Evolutionary conservation across 495 filamentous ascomycete genomes (phyloP).

Genomic region (Collariella sp.): DNA sequence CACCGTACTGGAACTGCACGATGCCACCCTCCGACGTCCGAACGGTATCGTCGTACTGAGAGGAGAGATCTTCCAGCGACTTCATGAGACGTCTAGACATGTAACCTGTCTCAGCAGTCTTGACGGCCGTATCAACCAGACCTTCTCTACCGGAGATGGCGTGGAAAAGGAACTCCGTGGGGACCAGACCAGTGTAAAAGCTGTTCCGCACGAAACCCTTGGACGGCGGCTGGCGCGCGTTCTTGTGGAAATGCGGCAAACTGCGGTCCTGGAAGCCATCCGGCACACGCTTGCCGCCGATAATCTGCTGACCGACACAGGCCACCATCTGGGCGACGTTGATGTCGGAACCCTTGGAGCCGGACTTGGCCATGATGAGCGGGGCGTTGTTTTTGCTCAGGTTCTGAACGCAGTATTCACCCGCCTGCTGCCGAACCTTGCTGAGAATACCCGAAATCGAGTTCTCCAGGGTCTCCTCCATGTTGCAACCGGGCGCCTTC

Average conservation of each 20-base stretch:
- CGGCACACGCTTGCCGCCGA: slow-evolving; percentile 82
- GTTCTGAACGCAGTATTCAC: slow-evolving; percentile 81
- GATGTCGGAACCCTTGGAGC: slow-evolving; percentile 91
- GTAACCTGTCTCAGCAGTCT: slow-evolving; percentile 97
- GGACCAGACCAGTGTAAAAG: slow-evolving; percentile 87
- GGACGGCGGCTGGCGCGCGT: slow-evolving; percentile 76
- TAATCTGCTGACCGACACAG: slow-evolving; percentile 95
- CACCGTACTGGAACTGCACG: slow-evolving; percentile 95
- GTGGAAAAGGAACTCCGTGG: slow-evolving; percentile 94
- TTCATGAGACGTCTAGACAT: slow-evolving; percentile 99
- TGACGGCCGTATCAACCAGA: slow-evolving; percentile 98
- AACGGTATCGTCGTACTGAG: slow-evolving; percentile 88
- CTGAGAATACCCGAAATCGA: slow-evolving; percentile 82
- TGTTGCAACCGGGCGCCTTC: slow-evolving; percentile 78
- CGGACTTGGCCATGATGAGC: slow-evolving; percentile 92
- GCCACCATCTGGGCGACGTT: slow-evolving; percentile 99
- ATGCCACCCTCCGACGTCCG: slow-evolving; percentile 76
- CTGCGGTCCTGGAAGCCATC: slow-evolving; percentile 96
- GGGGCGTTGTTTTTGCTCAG: slow-evolving; percentile 89
- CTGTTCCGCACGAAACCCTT: slow-evolving; percentile 97
- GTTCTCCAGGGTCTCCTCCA: slow-evolving; percentile 88
- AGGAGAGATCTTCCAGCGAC: slow-evolving; percentile 86
- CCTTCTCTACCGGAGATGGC: slow-evolving; percentile 97
- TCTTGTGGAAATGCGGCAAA: slow-evolving; percentile 91
- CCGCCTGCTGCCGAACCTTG: slow-evolving; percentile 80